phyloP scores from a whole-genome alignment of 1,284 basidiomycete genomes.

The Kalmanozyma brasiliensis region DNA sequence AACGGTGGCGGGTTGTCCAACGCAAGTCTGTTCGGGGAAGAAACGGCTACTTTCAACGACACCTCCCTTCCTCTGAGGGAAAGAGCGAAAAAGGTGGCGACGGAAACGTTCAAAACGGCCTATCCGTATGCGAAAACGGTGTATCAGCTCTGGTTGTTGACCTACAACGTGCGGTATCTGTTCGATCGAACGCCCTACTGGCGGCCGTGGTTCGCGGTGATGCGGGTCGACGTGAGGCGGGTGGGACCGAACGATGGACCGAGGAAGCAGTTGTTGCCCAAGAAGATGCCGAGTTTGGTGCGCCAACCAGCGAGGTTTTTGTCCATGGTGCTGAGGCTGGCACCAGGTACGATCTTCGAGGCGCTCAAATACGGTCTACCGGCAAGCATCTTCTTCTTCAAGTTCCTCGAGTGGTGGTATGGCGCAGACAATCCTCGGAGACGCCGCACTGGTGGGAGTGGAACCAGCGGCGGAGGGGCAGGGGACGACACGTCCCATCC shows the following conservation, averaged over 20 bases:
- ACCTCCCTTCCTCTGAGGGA: not conserved
- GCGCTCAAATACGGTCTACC: conserved; percentile 82
- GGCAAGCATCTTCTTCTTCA: conserved; percentile 93
- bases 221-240: conserved; percentile 83
- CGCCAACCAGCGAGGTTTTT: conserved; percentile 43
- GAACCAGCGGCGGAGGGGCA: conserved; percentile 48
- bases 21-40: conserved; percentile 72
- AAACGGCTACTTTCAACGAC: conserved; percentile 5
- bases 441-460: conserved; percentile 6
- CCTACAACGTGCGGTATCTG: conserved; percentile 84
- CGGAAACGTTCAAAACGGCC: conserved; percentile 51
- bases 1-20: conserved; percentile 81
- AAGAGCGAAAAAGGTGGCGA: not conserved
- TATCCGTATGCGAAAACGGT: conserved; percentile 85
- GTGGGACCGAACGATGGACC: conserved; percentile 70
- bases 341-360: conserved; percentile 59
- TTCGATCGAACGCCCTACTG: conserved; percentile 88
- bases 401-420: conserved; percentile 99
- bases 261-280: conserved; percentile 34
- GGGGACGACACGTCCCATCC: conserved; percentile 11
- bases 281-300: conserved; percentile 43
- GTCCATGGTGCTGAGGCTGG: conserved; percentile 24
- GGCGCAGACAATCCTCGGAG: conserved; percentile 83
- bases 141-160: conserved; percentile 83
- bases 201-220: conserved; percentile 88